Evolutionary conservation across 345 rosid species (phyloP).

Genomic region (Pugionium cornutum): DNA sequence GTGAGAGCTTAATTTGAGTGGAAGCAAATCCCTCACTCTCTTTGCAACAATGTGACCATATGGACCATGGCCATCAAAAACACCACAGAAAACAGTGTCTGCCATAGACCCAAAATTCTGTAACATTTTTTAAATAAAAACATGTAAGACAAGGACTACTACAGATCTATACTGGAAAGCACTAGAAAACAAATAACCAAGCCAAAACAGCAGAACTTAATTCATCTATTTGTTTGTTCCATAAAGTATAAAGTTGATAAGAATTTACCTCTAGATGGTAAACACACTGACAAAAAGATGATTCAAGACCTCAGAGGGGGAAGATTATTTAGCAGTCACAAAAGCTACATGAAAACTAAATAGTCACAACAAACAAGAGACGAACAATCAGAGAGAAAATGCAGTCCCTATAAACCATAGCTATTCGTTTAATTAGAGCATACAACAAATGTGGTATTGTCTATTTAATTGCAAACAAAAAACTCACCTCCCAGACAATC

Average conservation of each 20-base stretch:
- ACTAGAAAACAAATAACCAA: too few species aligned
- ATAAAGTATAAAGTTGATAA: too few species aligned
- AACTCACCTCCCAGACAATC: slow-evolving; percentile 95
- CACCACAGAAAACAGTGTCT: slow-evolving; percentile 89
- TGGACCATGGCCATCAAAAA: slow-evolving; percentile 99
- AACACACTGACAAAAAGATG: neutral
- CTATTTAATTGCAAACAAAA: neutral
- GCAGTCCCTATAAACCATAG: too few species aligned
- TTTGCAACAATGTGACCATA: slow-evolving; percentile 92
- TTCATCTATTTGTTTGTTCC: neutral
- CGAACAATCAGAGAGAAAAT: neutral
- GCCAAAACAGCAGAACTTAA: neutral
- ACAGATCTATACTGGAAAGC: too few species aligned
- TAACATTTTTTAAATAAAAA: slow-evolving; percentile 27
- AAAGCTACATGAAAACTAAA: neutral
- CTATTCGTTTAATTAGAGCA: too few species aligned
- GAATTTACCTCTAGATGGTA: neutral
- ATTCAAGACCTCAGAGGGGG: neutral
- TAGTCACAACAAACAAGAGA: neutral
- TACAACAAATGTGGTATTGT: neutral
- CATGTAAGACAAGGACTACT: neutral
- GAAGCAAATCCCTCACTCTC: slow-evolving; percentile 94
- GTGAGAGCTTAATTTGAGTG: slow-evolving; percentile 67
- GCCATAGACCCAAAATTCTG: slow-evolving; percentile 85
- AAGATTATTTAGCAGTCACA: neutral